Percentiles rank a stretch among this genome's conserved stretches.
Conservation (phyloP, 164 flowering plant genomes). For the Dillenia turbinata region DNA sequence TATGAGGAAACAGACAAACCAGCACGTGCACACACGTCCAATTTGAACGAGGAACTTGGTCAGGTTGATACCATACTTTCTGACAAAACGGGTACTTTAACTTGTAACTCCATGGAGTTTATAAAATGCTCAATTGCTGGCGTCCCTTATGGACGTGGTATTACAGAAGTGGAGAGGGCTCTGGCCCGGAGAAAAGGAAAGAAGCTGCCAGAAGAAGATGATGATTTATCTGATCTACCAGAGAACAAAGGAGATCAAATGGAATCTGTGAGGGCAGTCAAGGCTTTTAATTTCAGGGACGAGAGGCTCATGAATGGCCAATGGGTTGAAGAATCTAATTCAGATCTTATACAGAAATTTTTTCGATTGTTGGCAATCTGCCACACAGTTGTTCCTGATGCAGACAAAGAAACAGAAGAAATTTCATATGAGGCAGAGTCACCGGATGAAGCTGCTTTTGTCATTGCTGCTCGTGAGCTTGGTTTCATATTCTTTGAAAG, state of each 20-base stretch:
- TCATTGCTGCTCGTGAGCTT: conserved; percentile 68
- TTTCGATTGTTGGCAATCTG: conserved; percentile 75
- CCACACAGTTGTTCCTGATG: conserved; percentile 78
- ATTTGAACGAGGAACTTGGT: conserved; percentile 92
- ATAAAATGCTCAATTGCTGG: conserved; percentile 86
- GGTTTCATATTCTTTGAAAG: conserved; percentile 79
- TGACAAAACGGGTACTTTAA: conserved; percentile 89
- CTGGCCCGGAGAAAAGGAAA: conserved; percentile 36
- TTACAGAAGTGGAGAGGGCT: conserved; percentile 78
- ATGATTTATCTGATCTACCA: conserved; percentile 14
- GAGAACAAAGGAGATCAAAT: conserved; percentile 8
- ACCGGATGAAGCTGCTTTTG: conserved; percentile 94
- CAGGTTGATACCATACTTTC: conserved; percentile 77
- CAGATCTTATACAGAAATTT: conserved; percentile 61
- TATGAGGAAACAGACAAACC: conserved; percentile 67
- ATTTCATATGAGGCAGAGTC: conserved; percentile 84
- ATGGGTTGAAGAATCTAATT: conserved; percentile 63
- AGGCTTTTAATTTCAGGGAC: conserved; percentile 82
- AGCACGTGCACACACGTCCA: conserved; percentile 80
- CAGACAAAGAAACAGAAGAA: conserved; percentile 38
- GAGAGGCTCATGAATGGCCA: conserved; percentile 71
- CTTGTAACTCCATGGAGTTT: conserved; percentile 94
- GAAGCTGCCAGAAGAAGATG: conserved; percentile 14
- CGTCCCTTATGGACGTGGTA: conserved; percentile 62
- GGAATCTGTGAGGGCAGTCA: conserved; percentile 28